These are phyloP conservation scores for Lojkania enalia DNA, from an alignment of 2,329 filamentous ascomycete species.

Conservation along the genomic window DNA sequence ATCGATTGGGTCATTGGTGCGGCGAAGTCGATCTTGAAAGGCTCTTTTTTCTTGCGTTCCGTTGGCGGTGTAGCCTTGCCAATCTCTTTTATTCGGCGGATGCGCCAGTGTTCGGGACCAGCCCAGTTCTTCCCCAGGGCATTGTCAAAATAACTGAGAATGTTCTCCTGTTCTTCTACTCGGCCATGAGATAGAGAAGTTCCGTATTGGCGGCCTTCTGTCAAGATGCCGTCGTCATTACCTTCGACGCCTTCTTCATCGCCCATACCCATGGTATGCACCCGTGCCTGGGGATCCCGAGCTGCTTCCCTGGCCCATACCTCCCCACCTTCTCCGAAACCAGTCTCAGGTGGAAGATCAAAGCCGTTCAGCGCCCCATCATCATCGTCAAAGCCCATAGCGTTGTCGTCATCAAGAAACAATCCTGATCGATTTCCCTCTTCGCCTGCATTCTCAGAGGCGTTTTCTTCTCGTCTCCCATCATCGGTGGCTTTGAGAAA, in stretches of 20 bases:
- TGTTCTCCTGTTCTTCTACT: slow-evolving; percentile 82
- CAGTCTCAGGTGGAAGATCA: slow-evolving; percentile 66
- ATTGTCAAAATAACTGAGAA: slow-evolving; percentile 97
- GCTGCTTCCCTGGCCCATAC: slow-evolving; percentile 92
- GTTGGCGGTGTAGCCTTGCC: slow-evolving; percentile 63
- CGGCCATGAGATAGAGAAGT: slow-evolving; percentile 75
- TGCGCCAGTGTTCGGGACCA: slow-evolving; percentile 98
- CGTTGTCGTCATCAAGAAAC: slow-evolving; percentile 85
- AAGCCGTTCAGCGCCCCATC: slow-evolving; percentile 68
- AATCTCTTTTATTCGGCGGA: slow-evolving; percentile 81
- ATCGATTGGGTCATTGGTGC: slow-evolving; percentile 71
- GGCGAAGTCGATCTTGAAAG: slow-evolving; percentile 90
- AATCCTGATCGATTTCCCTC: slow-evolving; percentile 72
- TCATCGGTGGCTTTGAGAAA: slow-evolving; percentile 89
- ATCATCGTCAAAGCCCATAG: slow-evolving; percentile 79
- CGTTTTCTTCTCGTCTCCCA: slow-evolving; percentile 74
- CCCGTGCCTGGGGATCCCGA: slow-evolving; percentile 80
- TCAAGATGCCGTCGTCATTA: slow-evolving; percentile 54
- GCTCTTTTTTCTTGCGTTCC: slow-evolving; percentile 90
- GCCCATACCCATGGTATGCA: slow-evolving; percentile 66
- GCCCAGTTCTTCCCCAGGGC: slow-evolving; percentile 97
- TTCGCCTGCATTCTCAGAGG: slow-evolving; percentile 61
- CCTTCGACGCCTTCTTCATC: slow-evolving; percentile 54
- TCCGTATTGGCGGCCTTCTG: slow-evolving; percentile 71
- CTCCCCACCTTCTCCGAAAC: slow-evolving; percentile 94